Percentiles rank a stretch among this genome's conserved stretches.
Evolutionary conservation across 2,329 filamentous ascomycete species (phyloP).

Genomic region (Penicillium expansum): DNA sequence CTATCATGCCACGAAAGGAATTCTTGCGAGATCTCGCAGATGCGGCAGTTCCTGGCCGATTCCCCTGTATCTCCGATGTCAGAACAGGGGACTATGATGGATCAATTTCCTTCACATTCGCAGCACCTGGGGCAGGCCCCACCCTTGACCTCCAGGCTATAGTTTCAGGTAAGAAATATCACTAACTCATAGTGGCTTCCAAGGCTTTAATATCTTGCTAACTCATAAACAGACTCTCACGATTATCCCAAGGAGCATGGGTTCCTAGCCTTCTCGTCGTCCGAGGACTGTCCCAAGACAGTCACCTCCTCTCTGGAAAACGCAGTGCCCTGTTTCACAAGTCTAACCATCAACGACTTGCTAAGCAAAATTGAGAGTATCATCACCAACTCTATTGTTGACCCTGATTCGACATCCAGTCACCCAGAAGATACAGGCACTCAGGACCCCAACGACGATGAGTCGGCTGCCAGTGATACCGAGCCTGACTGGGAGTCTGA

Average conservation of each 20-base stretch:
- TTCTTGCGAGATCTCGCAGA: constrained; percentile 60
- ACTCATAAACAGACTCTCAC: constrained; percentile 49
- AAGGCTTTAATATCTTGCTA: constrained; percentile 5
- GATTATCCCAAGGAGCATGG: constrained; percentile 59
- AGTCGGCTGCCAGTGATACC: constrained; percentile 28
- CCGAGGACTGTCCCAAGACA: constrained; percentile 33
- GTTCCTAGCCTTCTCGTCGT: constrained; percentile 48
- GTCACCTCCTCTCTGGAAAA: constrained; percentile 43
- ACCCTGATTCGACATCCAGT: constrained; percentile 7
- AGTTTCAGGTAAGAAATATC: constrained; percentile 36
- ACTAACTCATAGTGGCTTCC: background rate
- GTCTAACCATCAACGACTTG: constrained; percentile 47
- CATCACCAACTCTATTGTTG: constrained; percentile 30
- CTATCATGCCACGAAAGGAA: constrained; percentile 62
- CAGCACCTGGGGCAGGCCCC: constrained; percentile 18
- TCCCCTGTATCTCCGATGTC: constrained; percentile 55
- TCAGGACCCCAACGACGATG: constrained; percentile 14
- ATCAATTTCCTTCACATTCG: constrained; percentile 63
- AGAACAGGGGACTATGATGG: constrained; percentile 67
- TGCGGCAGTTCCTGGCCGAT: constrained; percentile 36
- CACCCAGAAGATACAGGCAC: background rate
- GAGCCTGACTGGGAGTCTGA: constrained; percentile 37
- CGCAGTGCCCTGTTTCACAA: constrained; percentile 41
- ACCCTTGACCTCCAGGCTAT: constrained; percentile 39
- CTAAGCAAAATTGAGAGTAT: constrained; percentile 47